A percentile compares a stretch with the other conserved stretches of the same genome.
phyloP scores from a whole-genome alignment of 2,329 filamentous ascomycete genomes.

The Aureobasidium sp. region DNA sequence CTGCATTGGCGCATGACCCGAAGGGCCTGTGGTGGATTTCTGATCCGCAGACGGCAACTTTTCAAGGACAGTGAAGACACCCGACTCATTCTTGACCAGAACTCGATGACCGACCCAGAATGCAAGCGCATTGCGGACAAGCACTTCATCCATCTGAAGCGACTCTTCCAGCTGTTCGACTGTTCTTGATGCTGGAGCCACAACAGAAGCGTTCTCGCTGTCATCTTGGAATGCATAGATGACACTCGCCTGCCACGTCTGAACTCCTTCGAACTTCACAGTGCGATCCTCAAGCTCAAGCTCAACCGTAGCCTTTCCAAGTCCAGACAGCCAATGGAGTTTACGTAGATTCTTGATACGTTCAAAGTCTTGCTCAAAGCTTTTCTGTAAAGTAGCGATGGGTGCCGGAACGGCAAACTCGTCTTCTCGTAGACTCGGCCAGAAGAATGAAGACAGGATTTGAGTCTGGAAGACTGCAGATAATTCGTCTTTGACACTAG shows the following conservation, averaged over 20 bases:
- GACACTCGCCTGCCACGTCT: conserved; percentile 78
- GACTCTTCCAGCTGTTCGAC: conserved; percentile 38
- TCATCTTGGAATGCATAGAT: conserved; percentile 69
- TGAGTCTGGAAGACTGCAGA: conserved; percentile 57
- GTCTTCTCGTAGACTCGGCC: conserved; percentile 71
- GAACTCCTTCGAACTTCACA: conserved; percentile 60
- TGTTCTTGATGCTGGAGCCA: conserved; percentile 25
- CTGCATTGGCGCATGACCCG: conserved; percentile 24
- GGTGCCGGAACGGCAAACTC: conserved; percentile 54
- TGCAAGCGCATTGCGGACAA: conserved; percentile 56
- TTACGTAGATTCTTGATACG: conserved; percentile 74
- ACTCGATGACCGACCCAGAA: conserved; percentile 65
- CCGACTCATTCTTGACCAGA: conserved; percentile 44
- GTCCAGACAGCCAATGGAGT: conserved; percentile 76
- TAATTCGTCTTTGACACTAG: background rate
- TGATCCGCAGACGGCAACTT: conserved; percentile 35
- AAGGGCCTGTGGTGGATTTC: conserved; percentile 19
- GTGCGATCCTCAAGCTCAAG: conserved; percentile 75
- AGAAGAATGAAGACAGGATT: conserved; percentile 86
- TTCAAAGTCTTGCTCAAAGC: conserved; percentile 70
- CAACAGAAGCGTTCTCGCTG: conserved; percentile 11
- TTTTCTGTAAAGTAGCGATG: conserved; percentile 53
- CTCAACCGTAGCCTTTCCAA: conserved; percentile 72
- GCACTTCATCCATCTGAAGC: conserved; percentile 65
- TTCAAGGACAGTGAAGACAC: conserved; percentile 61